Percentiles rank a stretch among this genome's conserved stretches.
These are phyloP conservation scores for Tulasnella sp. DNA, from an alignment of 768 basidiomycete genomes.

Conservation along the genomic window DNA sequence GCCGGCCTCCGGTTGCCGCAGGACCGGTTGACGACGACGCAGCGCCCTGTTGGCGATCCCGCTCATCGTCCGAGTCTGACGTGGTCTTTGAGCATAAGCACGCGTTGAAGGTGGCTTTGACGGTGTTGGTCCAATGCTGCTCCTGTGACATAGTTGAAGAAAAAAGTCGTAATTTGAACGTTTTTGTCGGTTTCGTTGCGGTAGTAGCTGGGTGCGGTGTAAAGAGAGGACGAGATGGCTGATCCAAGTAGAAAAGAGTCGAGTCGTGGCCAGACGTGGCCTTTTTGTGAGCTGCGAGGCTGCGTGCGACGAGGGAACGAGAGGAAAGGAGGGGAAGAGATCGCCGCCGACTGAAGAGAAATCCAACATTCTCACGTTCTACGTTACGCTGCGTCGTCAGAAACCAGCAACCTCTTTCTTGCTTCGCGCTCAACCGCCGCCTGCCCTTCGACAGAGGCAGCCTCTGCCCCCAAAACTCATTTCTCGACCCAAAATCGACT, in stretches of 20 bases:
- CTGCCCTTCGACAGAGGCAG: not conserved
- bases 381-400: too few species aligned
- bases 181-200: not conserved
- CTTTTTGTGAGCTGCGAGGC: not conserved
- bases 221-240: not conserved
- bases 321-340: too few species aligned
- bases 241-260: not conserved
- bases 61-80: not conserved
- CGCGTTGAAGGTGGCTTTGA: not conserved
- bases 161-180: not conserved
- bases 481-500: not conserved
- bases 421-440: not conserved
- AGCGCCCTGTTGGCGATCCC: not conserved
- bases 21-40: not conserved
- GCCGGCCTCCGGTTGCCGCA: not conserved
- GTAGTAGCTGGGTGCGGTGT: not conserved
- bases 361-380: too few species aligned
- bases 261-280: not conserved
- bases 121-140: not conserved
- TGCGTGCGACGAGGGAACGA: too few species aligned
- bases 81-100: not conserved
- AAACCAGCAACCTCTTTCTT: too few species aligned
- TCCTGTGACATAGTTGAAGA: not conserved
- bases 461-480: not conserved
- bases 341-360: too few species aligned